Base-by-base conservation (phyloP, 495 filamentous ascomycete species). In the Neurospora sp. region DNA sequence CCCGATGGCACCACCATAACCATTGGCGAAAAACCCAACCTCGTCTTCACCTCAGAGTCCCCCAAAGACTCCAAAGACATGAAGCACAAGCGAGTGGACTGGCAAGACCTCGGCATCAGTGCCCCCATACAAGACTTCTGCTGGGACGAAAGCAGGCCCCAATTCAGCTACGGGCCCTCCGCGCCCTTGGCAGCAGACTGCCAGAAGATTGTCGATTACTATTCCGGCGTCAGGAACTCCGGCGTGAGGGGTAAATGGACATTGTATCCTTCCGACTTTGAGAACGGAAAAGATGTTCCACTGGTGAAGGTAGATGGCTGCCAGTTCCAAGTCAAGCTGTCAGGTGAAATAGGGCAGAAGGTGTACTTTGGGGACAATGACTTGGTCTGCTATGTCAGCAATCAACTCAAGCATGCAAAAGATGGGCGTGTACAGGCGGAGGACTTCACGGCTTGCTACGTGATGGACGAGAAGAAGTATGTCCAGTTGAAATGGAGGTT, bases 1-100 rank as follows among this genome's bases (percentile, higher is more conserved):
- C 38, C 76, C 76, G 2, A 79, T 72, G 9, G 74, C 76, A 41
- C 75, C 62, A 31, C 75, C 78, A 35, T 79, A 74, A n/a, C 31
- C 18, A 6, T 69, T 72, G n/a, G 70, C 72, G 9, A 70, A 41
- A 27, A 79, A 42, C 3, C 54, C 6, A 62, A 18, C 12, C 1
- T 35, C 14, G 14, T 35, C 54, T 62, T 62, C 54, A 31, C 27
- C 3, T 27, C 23, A 6, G 54, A 62, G 12, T 16, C 23, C 6
- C 7, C 14, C 14, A 35, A 4, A 5, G 27, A 18, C 27, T 35
- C 54, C 12, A 31, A 27, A 59, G 20, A 59, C 48, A 23, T 7
- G 10, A 59, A 59, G 11, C 48, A 59, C 48, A 59, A 59, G 48
- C 48, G 48, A 23, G 48, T 59, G 10, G 48, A 59, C 20, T 59